Conservation (phyloP, 805 yeast genomes). For the Metschnikowia kofuensis region DNA sequence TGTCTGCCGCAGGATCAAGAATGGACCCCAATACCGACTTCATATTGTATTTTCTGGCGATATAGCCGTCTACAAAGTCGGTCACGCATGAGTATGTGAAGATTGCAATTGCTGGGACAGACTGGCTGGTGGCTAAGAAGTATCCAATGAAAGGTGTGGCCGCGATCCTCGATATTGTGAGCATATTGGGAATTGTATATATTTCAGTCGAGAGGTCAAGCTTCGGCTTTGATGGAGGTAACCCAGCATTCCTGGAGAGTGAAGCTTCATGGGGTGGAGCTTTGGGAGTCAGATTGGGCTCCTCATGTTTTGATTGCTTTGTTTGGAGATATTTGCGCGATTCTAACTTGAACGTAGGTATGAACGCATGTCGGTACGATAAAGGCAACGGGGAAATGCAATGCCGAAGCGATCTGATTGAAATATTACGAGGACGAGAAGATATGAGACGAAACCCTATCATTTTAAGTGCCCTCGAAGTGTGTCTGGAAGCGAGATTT, state of each 20-base stretch:
- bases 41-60: conserved; percentile 79
- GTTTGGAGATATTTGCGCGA: background rate
- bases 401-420: background rate
- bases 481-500: no score
- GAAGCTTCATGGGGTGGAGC: background rate
- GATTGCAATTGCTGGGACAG: conserved; percentile 62
- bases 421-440: background rate
- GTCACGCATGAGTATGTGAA: conserved; percentile 87
- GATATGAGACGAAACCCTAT: background rate
- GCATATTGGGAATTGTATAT: conserved; percentile 81
- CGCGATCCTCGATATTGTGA: conserved; percentile 77
- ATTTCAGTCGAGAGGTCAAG: conserved; percentile 30
- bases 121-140: conserved; percentile 61
- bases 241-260: background rate
- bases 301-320: background rate
- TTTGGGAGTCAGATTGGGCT: background rate
- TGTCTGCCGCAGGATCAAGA: conserved; percentile 94
- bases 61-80: conserved; percentile 86
- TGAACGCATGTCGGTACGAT: background rate
- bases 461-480: background rate
- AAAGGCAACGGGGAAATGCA: background rate
- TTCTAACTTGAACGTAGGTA: background rate
- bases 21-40: conserved; percentile 84
- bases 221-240: background rate
- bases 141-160: conserved; percentile 86